Base-by-base conservation (phyloP, 305 asterid species). In the Vinca major region DNA sequence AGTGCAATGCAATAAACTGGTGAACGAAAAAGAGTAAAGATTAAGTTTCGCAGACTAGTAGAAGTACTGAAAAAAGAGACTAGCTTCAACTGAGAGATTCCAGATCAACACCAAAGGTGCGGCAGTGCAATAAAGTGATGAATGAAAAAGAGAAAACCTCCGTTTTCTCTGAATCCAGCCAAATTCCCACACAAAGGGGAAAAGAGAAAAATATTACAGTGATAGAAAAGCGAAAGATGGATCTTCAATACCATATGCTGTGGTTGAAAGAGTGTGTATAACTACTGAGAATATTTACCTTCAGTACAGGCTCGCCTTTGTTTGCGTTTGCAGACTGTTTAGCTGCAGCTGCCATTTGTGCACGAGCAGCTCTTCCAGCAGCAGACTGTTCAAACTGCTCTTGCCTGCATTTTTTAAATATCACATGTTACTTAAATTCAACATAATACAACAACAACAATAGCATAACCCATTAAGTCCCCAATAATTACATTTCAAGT, bases 281-380 rank as follows among this genome's bases (percentile, higher is more conserved):
- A 49, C 6, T n/a, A 69, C 55, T 49, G 36, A 16, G 45, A 58
- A 49, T 81, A 47, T 51, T 14, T 33, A 92, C 98, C 97, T 92
- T 90, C 47, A 92, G 92, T 73, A 78, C 88, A 36, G 98, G 95
- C 80, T 90, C 96, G 67, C 94, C 96, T 77, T 77, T 86, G 74
- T 80, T 87, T 26, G 86, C 13, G 67, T 86, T 84, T 40, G 88
- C 79, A 67, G 89, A 77, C 48, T 90, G 96, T 78, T 92, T 92
- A 61, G 97, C 88, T 4, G 77, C 72, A 57, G 98, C 96, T 10
- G 92, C 94, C 68, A 82, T 61, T 81, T 92, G 97, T 60, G 97
- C 98, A 76, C 86, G 87, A 64, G 94, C 97, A 74, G 98, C 98
- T 79, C 94, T 84, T 75, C 98, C 98, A 14, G 87, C 96, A 62